A percentile compares a stretch with the other conserved stretches of the same genome.
Conservation (phyloP, 1,284 basidiomycete genomes). For the Apiotrichum domesticum region DNA sequence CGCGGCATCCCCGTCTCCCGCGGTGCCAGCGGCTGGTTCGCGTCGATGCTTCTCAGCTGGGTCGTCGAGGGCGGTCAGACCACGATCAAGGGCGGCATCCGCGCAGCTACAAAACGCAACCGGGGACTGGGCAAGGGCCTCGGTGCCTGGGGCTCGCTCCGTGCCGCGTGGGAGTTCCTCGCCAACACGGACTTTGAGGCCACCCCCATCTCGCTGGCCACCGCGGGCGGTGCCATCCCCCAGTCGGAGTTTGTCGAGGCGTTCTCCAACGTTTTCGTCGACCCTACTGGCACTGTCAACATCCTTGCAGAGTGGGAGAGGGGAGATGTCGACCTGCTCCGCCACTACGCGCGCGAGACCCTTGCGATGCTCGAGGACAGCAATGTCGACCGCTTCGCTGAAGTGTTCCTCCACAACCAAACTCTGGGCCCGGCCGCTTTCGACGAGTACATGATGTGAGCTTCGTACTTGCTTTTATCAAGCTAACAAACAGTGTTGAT, state of each 20-base stretch:
- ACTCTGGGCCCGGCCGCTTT: constrained; percentile 60
- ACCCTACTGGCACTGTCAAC: constrained; percentile 73
- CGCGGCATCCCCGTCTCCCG: constrained; percentile 59
- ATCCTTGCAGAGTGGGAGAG: constrained; percentile 69
- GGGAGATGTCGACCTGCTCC: constrained; percentile 52
- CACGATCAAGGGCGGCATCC: constrained; percentile 27
- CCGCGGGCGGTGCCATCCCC: constrained; percentile 31
- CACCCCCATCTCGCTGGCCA: constrained; percentile 59
- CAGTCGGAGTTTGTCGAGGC: constrained; percentile 35
- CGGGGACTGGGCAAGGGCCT: constrained; percentile 50
- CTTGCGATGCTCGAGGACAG: constrained; percentile 53
- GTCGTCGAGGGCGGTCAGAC: constrained; percentile 65
- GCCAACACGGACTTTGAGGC: constrained; percentile 66
- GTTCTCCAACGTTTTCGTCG: constrained; percentile 60
- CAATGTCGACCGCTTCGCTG: constrained; percentile 48
- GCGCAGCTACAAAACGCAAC: constrained; percentile 34
- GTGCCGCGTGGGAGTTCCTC: constrained; percentile 44
- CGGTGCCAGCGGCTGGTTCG: constrained; percentile 64
- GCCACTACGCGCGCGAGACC: constrained; percentile 66
- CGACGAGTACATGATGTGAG: constrained; percentile 64
- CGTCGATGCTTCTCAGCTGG: constrained; percentile 63
- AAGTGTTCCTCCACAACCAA: constrained; percentile 42
- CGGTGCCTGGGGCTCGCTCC: constrained; percentile 46
- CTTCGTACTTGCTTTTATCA: constrained; percentile 28
- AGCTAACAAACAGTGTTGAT: constrained; percentile 54